Base-by-base conservation (phyloP, 1,284 basidiomycete genomes). In the Earliella scabrosa region DNA sequence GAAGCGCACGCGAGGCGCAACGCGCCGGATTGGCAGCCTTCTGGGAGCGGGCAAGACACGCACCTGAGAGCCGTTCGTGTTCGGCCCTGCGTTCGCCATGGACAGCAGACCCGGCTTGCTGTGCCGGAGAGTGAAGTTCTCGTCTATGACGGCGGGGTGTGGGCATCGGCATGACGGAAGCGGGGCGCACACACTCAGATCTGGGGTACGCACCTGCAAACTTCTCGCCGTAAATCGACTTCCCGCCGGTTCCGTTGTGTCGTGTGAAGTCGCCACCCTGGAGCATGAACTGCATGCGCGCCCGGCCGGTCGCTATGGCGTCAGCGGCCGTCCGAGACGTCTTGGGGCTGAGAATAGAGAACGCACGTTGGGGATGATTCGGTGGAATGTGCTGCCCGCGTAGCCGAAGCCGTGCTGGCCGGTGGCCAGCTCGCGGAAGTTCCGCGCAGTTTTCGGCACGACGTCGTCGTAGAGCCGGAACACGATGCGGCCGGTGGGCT, bases 151-250 rank as follows among this genome's bases (percentile, higher is more conserved):
- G 16, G 7, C 0, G 27, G 18, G 7, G 32, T 24, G 20, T 21
- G 5, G 48, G 36, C 14, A 35, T 23, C 21, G n/a, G n/a, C 11
- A 20, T 14, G n/a, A 36, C n/a, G 16, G 36, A 36, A 31, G 3
- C 24, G 38, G 23, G 34, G 11, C 11, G 14, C 29, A n/a, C 23
- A 29, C n/a, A n/a, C n/a, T n/a, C n/a, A 16, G 35, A 18, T 20
- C 27, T 29, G 29, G 9, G 23, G 41, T 10, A 75, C 80, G 24
- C 54, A 91, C 89, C 90, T 32, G 72, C 59, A 66, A 91, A 93
- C 65, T 87, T 89, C 58, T 85, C 81, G 16, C 96, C 97, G 63
- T 97, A 98, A 68, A 98, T 97, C 16, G 88, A 93, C 68, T 88
- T 86, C 32, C 93, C 93, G 40, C 97, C 97, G 0, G 95, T 72